Percentiles rank a stretch among this genome's conserved stretches.
phyloP scores from a whole-genome alignment of 805 yeast species.

The Starmerella stigmatis region DNA sequence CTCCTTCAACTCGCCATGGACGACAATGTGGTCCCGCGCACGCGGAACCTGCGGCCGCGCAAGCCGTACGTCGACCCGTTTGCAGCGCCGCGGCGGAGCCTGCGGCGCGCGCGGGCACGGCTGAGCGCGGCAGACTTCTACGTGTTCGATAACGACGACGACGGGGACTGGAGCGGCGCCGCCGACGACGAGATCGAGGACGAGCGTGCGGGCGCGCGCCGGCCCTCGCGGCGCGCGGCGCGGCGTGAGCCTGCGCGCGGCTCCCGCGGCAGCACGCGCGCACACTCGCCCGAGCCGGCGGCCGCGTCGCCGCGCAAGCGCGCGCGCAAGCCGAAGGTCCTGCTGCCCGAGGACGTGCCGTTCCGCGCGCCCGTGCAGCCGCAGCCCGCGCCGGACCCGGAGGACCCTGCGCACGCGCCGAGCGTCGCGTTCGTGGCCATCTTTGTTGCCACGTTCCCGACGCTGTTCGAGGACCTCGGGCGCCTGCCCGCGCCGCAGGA shows the following conservation, averaged over 20 bases:
- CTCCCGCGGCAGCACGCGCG: background rate
- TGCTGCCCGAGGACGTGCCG: constrained; percentile 29
- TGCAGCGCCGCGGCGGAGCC: constrained; percentile 6
- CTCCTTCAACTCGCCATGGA: constrained; percentile 10
- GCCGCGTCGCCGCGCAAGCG: constrained; percentile 4
- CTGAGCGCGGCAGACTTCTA: constrained; percentile 13
- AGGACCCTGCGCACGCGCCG: constrained; percentile 22
- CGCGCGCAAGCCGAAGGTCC: constrained; percentile 14
- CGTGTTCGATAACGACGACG: constrained; percentile 18
- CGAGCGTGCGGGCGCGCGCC: background rate
- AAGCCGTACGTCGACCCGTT: constrained; percentile 8
- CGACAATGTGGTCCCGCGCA: constrained; percentile 10
- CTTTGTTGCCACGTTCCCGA: constrained; percentile 21
- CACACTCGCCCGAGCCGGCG: background rate
- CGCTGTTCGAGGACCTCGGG: constrained; percentile 29
- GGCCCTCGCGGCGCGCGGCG: constrained; percentile 1
- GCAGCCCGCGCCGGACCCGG: constrained; percentile 25
- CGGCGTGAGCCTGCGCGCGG: background rate
- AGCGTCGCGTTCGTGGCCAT: constrained; percentile 26
- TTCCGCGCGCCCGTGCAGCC: constrained; percentile 22
- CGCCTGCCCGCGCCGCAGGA: constrained; percentile 34
- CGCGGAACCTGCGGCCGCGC: constrained; percentile 21
- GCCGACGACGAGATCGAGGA: constrained; percentile 14
- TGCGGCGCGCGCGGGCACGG: constrained; percentile 13
- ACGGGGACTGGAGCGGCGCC: constrained; percentile 14